Evolutionary conservation across 163 green algal species (phyloP), one percentile per base, ranked within the genome.

Genomic region (Trebouxia gelatinosa): DNA sequence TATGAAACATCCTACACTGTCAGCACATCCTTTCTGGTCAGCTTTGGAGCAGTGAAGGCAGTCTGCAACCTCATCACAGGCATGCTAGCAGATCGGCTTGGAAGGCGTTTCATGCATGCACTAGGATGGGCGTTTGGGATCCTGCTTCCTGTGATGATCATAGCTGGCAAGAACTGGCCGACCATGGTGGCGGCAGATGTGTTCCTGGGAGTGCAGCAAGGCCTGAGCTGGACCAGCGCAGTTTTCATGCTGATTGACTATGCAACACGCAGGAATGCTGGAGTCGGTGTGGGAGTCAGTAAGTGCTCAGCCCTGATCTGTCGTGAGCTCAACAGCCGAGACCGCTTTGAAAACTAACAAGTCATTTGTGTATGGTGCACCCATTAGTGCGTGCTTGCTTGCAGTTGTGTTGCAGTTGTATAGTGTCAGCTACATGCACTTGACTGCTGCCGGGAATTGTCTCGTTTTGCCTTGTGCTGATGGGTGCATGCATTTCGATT

Each of bases 191-290:
- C 64, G 9, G 64, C 64, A 54, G 64, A 72, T 72, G 35, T 72
- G 7, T 72, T 72, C 19, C 35, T 72, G 64, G 64, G 64, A 9
- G 37, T 72, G 50, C 64, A 72, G n/a, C 64, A 72, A 72, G 64
- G 64, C 28, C 64, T 72, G 0, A 72, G 64, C 29, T 72, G 64
- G 64, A 72, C 64, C 35, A 72, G 64, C 21, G 64, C 64, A 3
- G 64, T 72, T 3, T 72, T 72, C 32, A 72, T 72, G 64, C 64
- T 72, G n/a, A 72, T 72, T 23, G 64, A 72, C 35, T 72, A 72
- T 34, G 64, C 64, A 13, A 72, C 64, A 9, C 64, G 64, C 64
- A 72, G 64, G 50, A 72, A 72, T 54, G 64, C 64, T 72, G 64
- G 64, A 26, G 64, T 72, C 21, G 64, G 64, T 72, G 64, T 72